Evolutionary conservation across 345 rosid species (phyloP), one percentile per base, ranked within the genome.

Genomic region (Draba incana): DNA sequence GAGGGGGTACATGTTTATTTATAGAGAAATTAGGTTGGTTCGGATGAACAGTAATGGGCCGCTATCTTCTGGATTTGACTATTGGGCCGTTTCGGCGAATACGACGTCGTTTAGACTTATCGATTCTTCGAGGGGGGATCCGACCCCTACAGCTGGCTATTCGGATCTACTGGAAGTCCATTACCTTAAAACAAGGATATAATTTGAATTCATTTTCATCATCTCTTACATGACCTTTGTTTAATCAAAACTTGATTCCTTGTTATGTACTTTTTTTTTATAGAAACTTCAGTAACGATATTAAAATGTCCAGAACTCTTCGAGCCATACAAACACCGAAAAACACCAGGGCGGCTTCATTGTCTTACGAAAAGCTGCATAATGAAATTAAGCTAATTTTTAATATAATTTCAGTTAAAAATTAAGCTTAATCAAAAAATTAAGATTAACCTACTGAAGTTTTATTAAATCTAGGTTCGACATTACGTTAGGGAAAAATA

Each of bases 311-410:
- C 8, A 52, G 4, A 49, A 39, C 33, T 59, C 68, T 61, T 70
- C 68, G 62, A 61, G 68, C 75, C 68, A 52, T 62, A 38, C 52
- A 60, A 30, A 50, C 37, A 70, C 20, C 15, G 16, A 53, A 13
- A 45, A 31, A 51, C 20, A 53, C 62, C 31, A 51, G 41, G 37
- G 16, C 27, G 45, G 68, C 59, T 61, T 60, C 25, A 48, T 20
- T 70, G 53, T 41, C 67, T 51, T n/a, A 51, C 53, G 53, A 35
- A 52, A 70, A 52, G 39, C 54, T 31, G 35, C 31, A 60, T 60
- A 51, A 41, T 47, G 38, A 20, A 49, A 28, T 9, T 57, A 10
- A 54, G 43, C 62, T 45, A 56, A 56, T 6, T 35, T n/a, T 35
- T 35, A 2, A 7, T 35, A 6, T 35, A n/a, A n/a, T n/a, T n/a